phyloP scores from a whole-genome alignment of 2,329 filamentous ascomycete species.

The Mycosphaerella sp. region DNA sequence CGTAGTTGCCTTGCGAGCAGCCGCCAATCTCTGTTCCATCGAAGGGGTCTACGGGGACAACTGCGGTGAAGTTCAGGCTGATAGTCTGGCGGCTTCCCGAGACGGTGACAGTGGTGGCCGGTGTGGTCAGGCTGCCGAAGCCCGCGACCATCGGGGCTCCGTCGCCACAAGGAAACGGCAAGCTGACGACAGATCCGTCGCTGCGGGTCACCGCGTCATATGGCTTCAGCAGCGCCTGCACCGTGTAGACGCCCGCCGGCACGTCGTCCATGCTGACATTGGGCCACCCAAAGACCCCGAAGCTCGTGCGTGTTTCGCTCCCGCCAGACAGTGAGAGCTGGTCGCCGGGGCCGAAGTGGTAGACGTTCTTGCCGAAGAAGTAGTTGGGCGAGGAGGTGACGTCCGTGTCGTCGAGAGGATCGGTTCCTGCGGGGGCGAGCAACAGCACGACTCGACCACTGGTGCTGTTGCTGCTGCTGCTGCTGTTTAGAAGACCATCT shows the following conservation, averaged over 20 bases:
- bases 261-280: conserved; percentile 32
- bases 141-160: conserved; percentile 31
- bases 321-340: conserved; percentile 30
- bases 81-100: conserved; percentile 30
- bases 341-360: conserved; percentile 22
- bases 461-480: no score
- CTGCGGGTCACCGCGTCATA: conserved; percentile 35
- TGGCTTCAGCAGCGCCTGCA: conserved; percentile 35
- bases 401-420: conserved; percentile 36
- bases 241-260: conserved; percentile 30
- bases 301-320: conserved; percentile 24
- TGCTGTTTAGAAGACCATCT: conserved; percentile 27
- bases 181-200: conserved; percentile 34
- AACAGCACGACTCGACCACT: conserved; percentile 34
- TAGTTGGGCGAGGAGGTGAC: conserved; percentile 33
- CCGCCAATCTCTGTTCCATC: conserved; percentile 35
- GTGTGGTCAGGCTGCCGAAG: conserved; percentile 31
- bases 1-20: conserved; percentile 38
- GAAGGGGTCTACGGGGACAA: conserved; percentile 25
- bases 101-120: conserved; percentile 26
- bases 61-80: conserved; percentile 31
- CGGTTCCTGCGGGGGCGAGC: conserved; percentile 33
- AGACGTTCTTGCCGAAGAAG: conserved; percentile 38
- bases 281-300: conserved; percentile 34
- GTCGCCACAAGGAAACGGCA: conserved; percentile 37